These are phyloP conservation scores for Stachybotrys elegans DNA, from an alignment of 2,329 filamentous ascomycete genomes.

Conservation along the genomic window DNA sequence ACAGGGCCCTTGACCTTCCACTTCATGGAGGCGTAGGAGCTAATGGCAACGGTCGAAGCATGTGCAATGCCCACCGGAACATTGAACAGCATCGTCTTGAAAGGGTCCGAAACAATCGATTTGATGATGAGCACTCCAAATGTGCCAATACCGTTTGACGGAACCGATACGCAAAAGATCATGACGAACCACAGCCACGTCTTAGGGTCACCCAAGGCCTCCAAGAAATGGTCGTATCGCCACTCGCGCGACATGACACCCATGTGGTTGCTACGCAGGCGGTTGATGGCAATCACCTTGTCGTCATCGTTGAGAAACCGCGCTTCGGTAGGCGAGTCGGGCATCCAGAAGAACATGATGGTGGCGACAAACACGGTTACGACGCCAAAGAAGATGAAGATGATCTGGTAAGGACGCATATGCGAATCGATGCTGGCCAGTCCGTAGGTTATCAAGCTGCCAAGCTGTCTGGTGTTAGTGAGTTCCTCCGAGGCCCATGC, in stretches of 20 bases:
- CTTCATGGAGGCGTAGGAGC: slow-evolving; percentile 49
- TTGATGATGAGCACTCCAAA: slow-evolving; percentile 57
- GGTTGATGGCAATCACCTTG: slow-evolving; percentile 48
- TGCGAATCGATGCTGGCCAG: slow-evolving; percentile 50
- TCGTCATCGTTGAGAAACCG: slow-evolving; percentile 46
- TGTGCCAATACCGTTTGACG: slow-evolving; percentile 51
- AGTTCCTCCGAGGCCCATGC: neutral
- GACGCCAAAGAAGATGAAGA: slow-evolving; percentile 49
- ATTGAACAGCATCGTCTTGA: slow-evolving; percentile 55
- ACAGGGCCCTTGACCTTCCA: slow-evolving; percentile 54
- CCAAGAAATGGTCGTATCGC: slow-evolving; percentile 45
- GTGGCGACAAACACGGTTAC: slow-evolving; percentile 42
- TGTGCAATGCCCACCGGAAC: slow-evolving; percentile 57
- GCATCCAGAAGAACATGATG: slow-evolving; percentile 42
- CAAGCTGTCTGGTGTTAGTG: slow-evolving; percentile 28
- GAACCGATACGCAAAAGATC: slow-evolving; percentile 51
- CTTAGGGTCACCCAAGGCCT: slow-evolving; percentile 52
- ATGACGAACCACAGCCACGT: slow-evolving; percentile 55
- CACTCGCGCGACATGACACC: slow-evolving; percentile 47
- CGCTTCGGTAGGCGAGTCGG: slow-evolving; percentile 44
- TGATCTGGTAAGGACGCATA: slow-evolving; percentile 45
- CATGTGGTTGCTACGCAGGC: slow-evolving; percentile 50
- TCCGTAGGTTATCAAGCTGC: slow-evolving; percentile 52
- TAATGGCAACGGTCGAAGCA: slow-evolving; percentile 51
- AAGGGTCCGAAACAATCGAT: slow-evolving; percentile 52